Percentiles rank a stretch among this genome's conserved stretches.
phyloP scores from a whole-genome alignment of 129 eudicot genomes.

The Heracleum sosnowskyi region DNA sequence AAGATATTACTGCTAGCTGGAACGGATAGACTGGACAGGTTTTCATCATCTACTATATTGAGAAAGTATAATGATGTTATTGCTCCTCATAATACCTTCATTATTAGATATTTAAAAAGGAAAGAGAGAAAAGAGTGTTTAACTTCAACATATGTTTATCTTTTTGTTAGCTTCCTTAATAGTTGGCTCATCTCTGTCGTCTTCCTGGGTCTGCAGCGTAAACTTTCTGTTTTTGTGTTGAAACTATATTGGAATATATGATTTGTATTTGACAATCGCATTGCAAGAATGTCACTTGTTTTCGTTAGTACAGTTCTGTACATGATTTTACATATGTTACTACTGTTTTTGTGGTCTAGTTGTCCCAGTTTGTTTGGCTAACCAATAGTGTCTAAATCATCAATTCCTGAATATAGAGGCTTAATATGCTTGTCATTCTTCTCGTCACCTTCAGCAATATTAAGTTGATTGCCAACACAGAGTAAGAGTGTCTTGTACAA shows the following conservation, averaged over 20 bases:
- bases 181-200: not conserved
- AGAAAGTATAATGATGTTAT: not conserved
- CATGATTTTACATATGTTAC: not conserved
- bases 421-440: not conserved
- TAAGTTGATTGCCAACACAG: not conserved
- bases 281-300: not conserved
- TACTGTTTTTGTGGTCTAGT: not conserved
- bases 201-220: not conserved
- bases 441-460: not conserved
- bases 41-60: not conserved
- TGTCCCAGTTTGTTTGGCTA: not conserved
- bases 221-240: not conserved
- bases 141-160: not conserved
- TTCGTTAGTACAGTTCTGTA: not conserved
- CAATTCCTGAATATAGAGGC: not conserved
- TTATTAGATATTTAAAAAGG: not conserved
- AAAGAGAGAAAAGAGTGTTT: not conserved
- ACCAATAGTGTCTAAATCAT: not conserved
- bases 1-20: constrained; percentile 93
- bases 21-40: constrained; percentile 98
- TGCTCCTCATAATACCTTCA: not conserved
- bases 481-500: not conserved
- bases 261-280: not conserved
- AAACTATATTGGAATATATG: not conserved
- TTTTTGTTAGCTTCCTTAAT: not conserved